Base-by-base conservation (phyloP, 2,329 filamentous ascomycete genomes). In the Aspergillus pseudoterreus region DNA sequence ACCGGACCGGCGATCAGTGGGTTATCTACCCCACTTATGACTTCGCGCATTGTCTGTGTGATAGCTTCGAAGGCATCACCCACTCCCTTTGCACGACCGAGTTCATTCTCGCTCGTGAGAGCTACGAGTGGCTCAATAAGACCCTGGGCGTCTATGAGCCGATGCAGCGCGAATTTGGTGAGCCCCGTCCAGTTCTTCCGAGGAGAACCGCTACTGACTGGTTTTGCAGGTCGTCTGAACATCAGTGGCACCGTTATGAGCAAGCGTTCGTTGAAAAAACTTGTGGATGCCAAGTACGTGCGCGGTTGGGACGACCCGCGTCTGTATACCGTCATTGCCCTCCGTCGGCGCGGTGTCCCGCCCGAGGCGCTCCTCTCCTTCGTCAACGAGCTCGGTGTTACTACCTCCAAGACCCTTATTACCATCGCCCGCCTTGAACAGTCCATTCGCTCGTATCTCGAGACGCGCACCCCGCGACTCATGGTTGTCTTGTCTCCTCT, bases 1-100 rank as follows among this genome's bases (percentile, higher is more conserved):
- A 76, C 71, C 82, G 89, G 33, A 95, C 92, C 0, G 90, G 88
- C 27, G 77, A 82, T 57, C 84, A 87, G 66, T 97, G 92, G 91
- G 87, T 85, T 71, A 95, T 96, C 57, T 96, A 96, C 69, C 94
- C 94, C 0, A 95, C 92, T 0, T 96, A 96, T 65, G 92, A 96
- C 69, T 64, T 69, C 32, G 60, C 66, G 2, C 65, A 68, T 75
- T 95, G 89, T 70, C 78, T 96, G 19, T 92, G 89, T 63, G 94
- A 97, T 78, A 92, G 88, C 60, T 90, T 96, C 58, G 94, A 99
- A 71, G 82, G 82, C 15, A 95, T 97, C 63, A 92, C 92, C 0
- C 92, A 96, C 75, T 92, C 87, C 12, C 78, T 97, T 17, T 97
- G 92, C 69, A 97, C 94, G 0, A 92, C 88, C 1, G 94, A 97